phyloP scores from a whole-genome alignment of 164 flowering plant species.

The Vitis labrusca region DNA sequence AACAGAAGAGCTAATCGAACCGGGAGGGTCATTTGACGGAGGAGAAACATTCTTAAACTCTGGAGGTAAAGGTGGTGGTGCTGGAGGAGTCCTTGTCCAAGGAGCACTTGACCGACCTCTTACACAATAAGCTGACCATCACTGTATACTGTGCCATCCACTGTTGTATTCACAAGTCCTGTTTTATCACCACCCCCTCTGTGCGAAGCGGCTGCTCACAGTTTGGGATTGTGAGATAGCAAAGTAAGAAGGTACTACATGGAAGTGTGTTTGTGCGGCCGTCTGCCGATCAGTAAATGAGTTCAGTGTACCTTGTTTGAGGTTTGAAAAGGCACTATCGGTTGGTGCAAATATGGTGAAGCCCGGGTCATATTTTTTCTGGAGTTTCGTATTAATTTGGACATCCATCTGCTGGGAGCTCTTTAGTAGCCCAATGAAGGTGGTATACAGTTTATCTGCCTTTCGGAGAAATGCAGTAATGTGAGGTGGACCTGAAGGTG shows the following conservation, averaged over 20 bases:
- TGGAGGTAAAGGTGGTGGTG: constrained; percentile 19
- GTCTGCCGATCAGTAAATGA: constrained; percentile 23
- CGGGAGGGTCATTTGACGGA: constrained; percentile 12
- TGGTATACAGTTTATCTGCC: constrained; percentile 25
- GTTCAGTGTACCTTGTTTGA: constrained; percentile 31
- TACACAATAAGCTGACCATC: constrained; percentile 23
- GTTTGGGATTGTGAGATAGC: constrained; percentile 31
- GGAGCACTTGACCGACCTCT: constrained; percentile 36
- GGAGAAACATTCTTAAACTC: constrained; percentile 1
- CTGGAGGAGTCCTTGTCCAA: constrained; percentile 15
- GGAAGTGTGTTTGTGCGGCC: constrained; percentile 32
- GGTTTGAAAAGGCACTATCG: constrained; percentile 31
- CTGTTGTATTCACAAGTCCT: constrained; percentile 25
- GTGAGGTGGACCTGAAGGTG: constrained; percentile 20
- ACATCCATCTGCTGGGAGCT: constrained; percentile 32
- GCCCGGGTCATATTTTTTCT: constrained; percentile 28
- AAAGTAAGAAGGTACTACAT: constrained; percentile 24
- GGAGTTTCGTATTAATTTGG: constrained; percentile 21
- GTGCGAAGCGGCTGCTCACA: constrained; percentile 31
- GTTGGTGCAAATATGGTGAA: constrained; percentile 38
- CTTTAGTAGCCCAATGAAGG: constrained; percentile 36
- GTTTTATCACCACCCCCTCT: constrained; percentile 34
- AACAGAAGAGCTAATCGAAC: not conserved
- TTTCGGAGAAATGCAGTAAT: constrained; percentile 22
- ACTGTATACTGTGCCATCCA: constrained; percentile 23